These are phyloP conservation scores for Collybia nuda DNA, from an alignment of 768 basidiomycete species.

Conservation along the genomic window DNA sequence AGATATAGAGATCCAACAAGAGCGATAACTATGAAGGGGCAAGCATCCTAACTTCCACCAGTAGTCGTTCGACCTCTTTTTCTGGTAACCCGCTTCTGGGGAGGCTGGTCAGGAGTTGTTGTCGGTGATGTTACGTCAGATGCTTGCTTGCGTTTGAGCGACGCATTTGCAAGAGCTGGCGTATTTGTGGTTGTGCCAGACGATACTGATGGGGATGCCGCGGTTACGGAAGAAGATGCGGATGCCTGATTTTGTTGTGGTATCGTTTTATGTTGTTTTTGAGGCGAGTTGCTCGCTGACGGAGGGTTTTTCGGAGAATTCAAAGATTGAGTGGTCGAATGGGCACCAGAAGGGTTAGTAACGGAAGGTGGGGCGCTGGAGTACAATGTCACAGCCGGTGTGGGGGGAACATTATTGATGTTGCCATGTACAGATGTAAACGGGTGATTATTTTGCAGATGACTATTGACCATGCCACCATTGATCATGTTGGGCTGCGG, in stretches of 20 bases:
- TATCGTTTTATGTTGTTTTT: constrained; percentile 65
- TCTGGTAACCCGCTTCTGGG: constrained; percentile 50
- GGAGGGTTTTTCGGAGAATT: constrained; percentile 53
- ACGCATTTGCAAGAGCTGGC: constrained; percentile 45
- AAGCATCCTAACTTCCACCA: constrained; percentile 28
- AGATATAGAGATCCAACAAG: constrained; percentile 20
- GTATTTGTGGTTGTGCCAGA: constrained; percentile 46
- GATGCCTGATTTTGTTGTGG: constrained; percentile 28
- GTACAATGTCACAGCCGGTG: constrained; percentile 46
- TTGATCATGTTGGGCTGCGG: constrained; percentile 9
- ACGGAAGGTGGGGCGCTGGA: constrained; percentile 47
- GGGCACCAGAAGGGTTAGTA: constrained; percentile 37
- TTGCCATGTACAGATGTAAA: constrained; percentile 15
- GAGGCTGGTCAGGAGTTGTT: constrained; percentile 41
- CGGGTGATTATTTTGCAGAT: constrained; percentile 8
- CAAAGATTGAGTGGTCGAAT: constrained; percentile 27
- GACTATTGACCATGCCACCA: constrained; percentile 1
- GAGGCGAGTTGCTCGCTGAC: constrained; percentile 54
- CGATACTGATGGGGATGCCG: constrained; percentile 27
- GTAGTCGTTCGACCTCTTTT: constrained; percentile 50
- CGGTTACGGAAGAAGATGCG: constrained; percentile 30
- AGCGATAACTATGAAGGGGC: constrained; percentile 20
- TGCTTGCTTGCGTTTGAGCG: constrained; percentile 57
- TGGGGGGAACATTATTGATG: constrained; percentile 18
- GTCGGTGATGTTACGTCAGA: constrained; percentile 50